These are phyloP conservation scores for Aspergillus sergii DNA, from an alignment of 2,329 filamentous ascomycete species.

Conservation along the genomic window DNA sequence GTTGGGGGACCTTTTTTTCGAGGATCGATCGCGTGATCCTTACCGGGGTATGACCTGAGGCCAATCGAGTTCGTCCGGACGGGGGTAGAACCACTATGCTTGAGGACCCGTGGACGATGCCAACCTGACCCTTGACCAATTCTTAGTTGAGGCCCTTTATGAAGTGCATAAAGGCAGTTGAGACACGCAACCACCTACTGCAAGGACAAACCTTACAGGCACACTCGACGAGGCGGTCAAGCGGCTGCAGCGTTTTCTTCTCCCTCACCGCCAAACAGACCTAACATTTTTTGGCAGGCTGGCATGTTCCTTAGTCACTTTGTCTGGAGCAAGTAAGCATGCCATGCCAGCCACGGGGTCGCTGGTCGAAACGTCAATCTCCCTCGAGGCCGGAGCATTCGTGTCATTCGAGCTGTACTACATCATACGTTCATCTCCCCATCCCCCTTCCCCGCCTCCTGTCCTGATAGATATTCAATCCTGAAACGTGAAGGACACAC, in stretches of 20 bases:
- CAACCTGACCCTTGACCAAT: neutral
- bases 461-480: neutral
- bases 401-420: neutral
- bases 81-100: neutral
- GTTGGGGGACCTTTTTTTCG: neutral
- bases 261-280: slow-evolving; percentile 1
- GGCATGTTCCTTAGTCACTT: neutral
- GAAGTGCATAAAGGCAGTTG: neutral
- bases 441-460: neutral
- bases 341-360: slow-evolving; percentile 4
- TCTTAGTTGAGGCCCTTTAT: neutral
- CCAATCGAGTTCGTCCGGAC: neutral
- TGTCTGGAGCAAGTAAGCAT: neutral
- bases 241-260: neutral
- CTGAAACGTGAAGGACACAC: neutral
- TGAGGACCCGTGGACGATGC: slow-evolving; percentile 2
- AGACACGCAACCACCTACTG: slow-evolving; percentile 4
- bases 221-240: slow-evolving; percentile 5
- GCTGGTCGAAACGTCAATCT: neutral
- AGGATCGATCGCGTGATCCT: slow-evolving; percentile 4
- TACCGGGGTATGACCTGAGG: neutral
- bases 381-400: neutral
- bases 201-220: slow-evolving; percentile 6
- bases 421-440: slow-evolving; percentile 1
- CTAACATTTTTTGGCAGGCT: neutral